Conservation (phyloP, 352 stramenopile species). For the Phytophthora pisi region DNA sequence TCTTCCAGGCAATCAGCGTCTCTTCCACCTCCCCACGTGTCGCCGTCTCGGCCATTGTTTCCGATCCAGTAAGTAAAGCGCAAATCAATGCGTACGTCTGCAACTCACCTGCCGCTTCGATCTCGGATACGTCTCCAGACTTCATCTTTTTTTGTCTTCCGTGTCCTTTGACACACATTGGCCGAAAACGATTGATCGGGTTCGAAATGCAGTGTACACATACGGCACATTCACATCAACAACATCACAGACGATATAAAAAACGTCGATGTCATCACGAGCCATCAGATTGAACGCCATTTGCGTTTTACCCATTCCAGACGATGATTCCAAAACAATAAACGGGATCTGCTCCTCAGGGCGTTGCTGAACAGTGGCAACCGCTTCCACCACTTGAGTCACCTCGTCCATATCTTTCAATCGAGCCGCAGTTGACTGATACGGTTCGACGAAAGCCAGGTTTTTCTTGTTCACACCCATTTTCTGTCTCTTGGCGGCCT, state of each 20-base stretch:
- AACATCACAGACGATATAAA: constrained; percentile 5
- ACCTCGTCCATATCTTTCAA: background rate
- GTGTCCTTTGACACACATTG: background rate
- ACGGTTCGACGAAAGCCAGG: background rate
- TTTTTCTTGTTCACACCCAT: background rate
- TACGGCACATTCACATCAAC: background rate
- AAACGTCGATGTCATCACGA: constrained; percentile 7
- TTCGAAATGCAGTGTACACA: background rate
- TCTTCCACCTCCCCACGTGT: background rate
- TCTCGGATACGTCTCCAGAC: background rate
- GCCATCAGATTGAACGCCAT: constrained; percentile 20
- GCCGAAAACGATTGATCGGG: background rate
- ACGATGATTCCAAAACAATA: constrained; percentile 12
- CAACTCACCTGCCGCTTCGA: background rate
- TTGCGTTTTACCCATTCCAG: constrained; percentile 13
- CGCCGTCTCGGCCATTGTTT: background rate
- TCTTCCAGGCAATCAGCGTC: background rate
- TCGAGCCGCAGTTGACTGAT: background rate
- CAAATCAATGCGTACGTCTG: constrained; percentile 12
- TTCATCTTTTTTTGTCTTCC: background rate
- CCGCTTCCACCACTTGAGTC: background rate
- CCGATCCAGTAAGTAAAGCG: background rate
- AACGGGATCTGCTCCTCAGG: background rate
- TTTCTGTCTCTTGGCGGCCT: no score
- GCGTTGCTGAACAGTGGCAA: background rate